Percentiles rank a stretch among this genome's conserved stretches.
Evolutionary conservation across 192 early-diverging fungal genomes (phyloP).

Genomic region (Haplosporangium gracile): DNA sequence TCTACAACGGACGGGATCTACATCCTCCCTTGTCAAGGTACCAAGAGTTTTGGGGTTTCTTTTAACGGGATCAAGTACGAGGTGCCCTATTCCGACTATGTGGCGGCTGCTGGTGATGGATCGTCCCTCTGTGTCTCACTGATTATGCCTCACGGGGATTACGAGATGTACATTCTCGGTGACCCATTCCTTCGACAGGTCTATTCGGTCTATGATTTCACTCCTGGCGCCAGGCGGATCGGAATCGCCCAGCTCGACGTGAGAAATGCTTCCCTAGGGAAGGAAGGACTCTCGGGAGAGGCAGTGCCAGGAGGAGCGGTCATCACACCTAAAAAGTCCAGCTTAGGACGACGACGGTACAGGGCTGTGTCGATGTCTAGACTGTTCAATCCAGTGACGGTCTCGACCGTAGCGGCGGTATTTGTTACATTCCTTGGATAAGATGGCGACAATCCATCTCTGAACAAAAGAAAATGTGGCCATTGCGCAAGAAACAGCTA

Average conservation of each 20-base stretch:
- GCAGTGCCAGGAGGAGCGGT: constrained; percentile 22
- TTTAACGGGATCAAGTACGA: constrained; percentile 32
- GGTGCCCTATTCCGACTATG: constrained; percentile 19
- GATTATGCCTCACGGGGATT: constrained; percentile 22
- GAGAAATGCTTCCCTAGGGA: constrained; percentile 4
- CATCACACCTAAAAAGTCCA: constrained; percentile 8
- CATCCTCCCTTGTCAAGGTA: constrained; percentile 13
- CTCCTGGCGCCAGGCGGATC: constrained; percentile 14
- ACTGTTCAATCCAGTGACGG: neutral
- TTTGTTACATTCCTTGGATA: neutral
- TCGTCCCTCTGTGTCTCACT: constrained; percentile 23
- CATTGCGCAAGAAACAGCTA: neutral
- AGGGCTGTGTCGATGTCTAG: neutral
- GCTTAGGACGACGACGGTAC: neutral
- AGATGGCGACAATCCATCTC: neutral
- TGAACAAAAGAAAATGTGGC: too few relatives aligned
- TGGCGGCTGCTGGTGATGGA: neutral
- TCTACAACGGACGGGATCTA: constrained; percentile 19
- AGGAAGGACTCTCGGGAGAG: constrained; percentile 26
- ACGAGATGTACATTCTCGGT: constrained; percentile 39
- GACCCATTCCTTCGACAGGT: constrained; percentile 26
- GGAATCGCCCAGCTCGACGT: constrained; percentile 16
- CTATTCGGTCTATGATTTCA: constrained; percentile 29
- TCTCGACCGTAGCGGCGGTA: neutral
- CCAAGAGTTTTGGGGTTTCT: constrained; percentile 21